Evolutionary conservation across 2,329 filamentous ascomycete species (phyloP), one percentile per base, ranked within the genome.

Genomic region (Colletotrichum sp.): DNA sequence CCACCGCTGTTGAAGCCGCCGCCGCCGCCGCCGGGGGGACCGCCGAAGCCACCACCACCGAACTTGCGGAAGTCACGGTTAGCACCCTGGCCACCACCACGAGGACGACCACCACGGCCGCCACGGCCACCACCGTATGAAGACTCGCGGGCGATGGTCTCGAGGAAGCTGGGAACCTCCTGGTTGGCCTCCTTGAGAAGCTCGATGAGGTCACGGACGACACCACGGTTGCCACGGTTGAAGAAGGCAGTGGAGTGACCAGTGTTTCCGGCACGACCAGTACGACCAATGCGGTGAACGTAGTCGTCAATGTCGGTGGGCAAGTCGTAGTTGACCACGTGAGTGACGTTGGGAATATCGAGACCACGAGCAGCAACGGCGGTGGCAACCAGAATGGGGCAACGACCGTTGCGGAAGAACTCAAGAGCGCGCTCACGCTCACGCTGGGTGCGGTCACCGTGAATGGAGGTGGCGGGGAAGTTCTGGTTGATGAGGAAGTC

Each of bases 321-420:
- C n/a, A 99, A 92, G 86, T 99, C 97, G 86, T 99, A 99, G 90
- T 99, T 99, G 91, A 99, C 93, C 65, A 99, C 97, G 87, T 99
- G 97, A 59, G 93, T 96, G 77, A 99, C 97, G 80, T 98, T 98
- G 14, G 96, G 96, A 57, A 99, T 98, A 90, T 99, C 96, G 16
- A 98, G 89, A 88, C 95, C 94, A 89, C 91, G 90, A 75, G 97
- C 97, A 81, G 97, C 97, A 82, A 99, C 97, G 82, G 97, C 97
- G 80, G 97, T 99, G 75, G 97, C 97, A 73, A 99, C 97, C 75
- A 99, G 90, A 80, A 99, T 98, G 74, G 97, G 97, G 92, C 95
- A 99, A 79, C 96, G 95, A 78, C 92, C 97, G 81, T 95, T 98
- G 81, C 96, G 94, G 94, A 99, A 99, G 92, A 98, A 97, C 88